Base-by-base conservation (phyloP, 1,139 yeast genomes). In the Candida sp. region DNA sequence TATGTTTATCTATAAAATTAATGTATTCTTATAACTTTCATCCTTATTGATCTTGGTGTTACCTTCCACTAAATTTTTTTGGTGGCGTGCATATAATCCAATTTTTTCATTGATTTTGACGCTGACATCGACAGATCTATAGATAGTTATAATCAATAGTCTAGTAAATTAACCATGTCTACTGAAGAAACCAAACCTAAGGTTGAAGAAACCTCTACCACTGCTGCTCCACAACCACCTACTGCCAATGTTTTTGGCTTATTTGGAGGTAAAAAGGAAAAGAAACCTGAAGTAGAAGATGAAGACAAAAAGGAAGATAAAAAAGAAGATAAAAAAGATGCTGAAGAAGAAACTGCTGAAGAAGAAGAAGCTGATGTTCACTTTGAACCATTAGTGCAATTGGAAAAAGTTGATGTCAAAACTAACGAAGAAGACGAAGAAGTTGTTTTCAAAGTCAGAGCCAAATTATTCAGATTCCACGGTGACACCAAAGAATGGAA, bases 361-460 rank as follows among this genome's bases (percentile, higher is more conserved):
- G 93, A 87, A 60, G 97, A 88, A 66, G 88, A 89, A 52, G 91
- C 89, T 49, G 98, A 93, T 58, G 95, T 93, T 48, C 97, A 93
- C 67, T 95, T 93, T 59, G 97, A 93, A 72, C 99, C 99, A 44
- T 75, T 93, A 55, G 97, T 93, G 49, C 88, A 87, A 68, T 82
- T 93, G 58, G 97, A 91, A 72, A 87, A 87, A 68, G 98, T 93
- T 43, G 98, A 93, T 27, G 96, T 91, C 53, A 91, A 90, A 75
- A 91, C 98, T 58, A 88, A 90, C 70, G 99, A 93, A 73, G 99
- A 93, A 71, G 81, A 90, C 51, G 99, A 93, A 74, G 96, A 89
- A 49, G 91, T 86, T 27, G 67, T 87, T 54, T 87, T 75, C 74
- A 93, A 93, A 65, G 90, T 84, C 44, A 79, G 99, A 65, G 98